phyloP scores from a whole-genome alignment of 805 yeast genomes.

The Dipodascus albidus region DNA sequence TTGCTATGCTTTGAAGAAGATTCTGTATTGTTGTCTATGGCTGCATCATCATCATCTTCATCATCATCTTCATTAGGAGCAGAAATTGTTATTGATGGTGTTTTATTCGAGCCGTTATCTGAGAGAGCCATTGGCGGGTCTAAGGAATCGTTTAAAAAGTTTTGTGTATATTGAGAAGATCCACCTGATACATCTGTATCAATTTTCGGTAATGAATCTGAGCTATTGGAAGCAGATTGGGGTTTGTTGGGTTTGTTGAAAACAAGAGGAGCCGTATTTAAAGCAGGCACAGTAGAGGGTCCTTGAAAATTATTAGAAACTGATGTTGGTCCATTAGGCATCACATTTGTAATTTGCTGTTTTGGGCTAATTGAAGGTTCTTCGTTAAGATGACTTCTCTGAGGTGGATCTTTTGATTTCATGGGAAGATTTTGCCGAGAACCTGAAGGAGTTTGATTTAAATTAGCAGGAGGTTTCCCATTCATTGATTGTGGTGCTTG shows the following conservation, averaged over 20 bases:
- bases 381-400: background rate
- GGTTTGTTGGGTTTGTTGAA: background rate
- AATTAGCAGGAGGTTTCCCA: background rate
- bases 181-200: background rate
- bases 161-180: background rate
- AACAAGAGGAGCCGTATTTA: background rate
- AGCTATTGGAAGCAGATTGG: background rate
- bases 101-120: background rate
- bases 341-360: background rate
- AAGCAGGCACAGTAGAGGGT: background rate
- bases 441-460: background rate
- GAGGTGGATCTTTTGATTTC: background rate
- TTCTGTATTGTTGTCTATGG: too few species aligned
- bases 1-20: too few species aligned
- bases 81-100: background rate
- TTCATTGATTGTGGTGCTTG: background rate
- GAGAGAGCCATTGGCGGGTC: background rate
- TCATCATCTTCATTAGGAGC: background rate
- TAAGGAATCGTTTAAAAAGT: background rate
- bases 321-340: background rate
- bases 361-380: background rate
- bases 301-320: background rate
- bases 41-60: background rate
- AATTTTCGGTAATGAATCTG: background rate
- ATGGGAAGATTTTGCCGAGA: background rate